Evolutionary conservation across 2,329 filamentous ascomycete species (phyloP), one percentile per base, ranked within the genome.

Genomic region (Verticillium isaacii): DNA sequence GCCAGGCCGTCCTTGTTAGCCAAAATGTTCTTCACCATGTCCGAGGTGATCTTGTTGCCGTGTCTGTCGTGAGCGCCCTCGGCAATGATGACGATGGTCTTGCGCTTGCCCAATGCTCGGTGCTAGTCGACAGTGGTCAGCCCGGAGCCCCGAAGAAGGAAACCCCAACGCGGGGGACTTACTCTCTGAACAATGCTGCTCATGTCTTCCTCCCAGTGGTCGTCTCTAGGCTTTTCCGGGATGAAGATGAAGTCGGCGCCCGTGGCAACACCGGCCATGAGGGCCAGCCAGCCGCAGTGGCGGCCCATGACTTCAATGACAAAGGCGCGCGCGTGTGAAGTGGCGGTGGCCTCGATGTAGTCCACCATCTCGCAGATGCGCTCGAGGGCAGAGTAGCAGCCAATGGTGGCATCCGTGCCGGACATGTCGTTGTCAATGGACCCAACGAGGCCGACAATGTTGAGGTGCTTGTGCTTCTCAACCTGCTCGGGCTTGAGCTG

Each of bases 391-490:
- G 93, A 97, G 80, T 97, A 98, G 75, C 92, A 96, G 61, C 95
- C 95, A 73, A 99, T 97, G 36, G 95, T 99, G 63, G 95, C 94
- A 76, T 99, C 95, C 14, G 95, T 99, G 66, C 92, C 92, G 58
- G 93, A 96, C 77, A 99, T 90, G 73, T 99, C 95, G 73, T 99
- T 99, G 82, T 99, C 95, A 72, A 99, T 99, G 60, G 93, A 97
- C 62, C 95, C 95, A 32, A 99, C 95, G 59, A 98, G 82, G 57
- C 95, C 95, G 60, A 98, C 94, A 68, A 99, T 97, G 77, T 98
- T 99, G 72, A 99, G 85, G 68, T 96, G 88, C 71, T 85, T 84
- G 82, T 92, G 96, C 2, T 91, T 90, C 56, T 86, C 81, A 63
- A 92, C 78, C 73, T 97, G 89, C 61, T 89, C 85, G 54, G 80